These are phyloP conservation scores for Penicillium lividum DNA, from an alignment of 495 filamentous ascomycete species.

Conservation along the genomic window DNA sequence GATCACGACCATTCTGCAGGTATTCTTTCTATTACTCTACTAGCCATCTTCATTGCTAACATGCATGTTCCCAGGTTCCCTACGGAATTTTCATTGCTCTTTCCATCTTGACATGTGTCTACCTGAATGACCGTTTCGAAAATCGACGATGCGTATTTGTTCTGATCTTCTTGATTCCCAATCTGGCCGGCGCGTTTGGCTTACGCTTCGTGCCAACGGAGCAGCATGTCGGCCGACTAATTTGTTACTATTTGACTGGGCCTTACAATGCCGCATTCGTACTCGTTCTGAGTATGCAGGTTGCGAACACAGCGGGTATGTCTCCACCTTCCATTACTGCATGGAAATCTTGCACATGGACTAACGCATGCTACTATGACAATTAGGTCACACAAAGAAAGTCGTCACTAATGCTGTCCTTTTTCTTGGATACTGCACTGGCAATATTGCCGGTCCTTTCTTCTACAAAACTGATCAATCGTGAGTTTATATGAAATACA, in stretches of 20 bases:
- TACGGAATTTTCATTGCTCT: slow-evolving; percentile 58
- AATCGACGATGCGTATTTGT: slow-evolving; percentile 49
- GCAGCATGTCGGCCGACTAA: slow-evolving; percentile 22
- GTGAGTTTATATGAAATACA: slow-evolving; percentile 20
- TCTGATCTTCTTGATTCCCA: slow-evolving; percentile 6
- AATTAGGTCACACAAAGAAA: slow-evolving; percentile 57
- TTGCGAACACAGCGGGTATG: slow-evolving; percentile 56
- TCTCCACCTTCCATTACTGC: slow-evolving; percentile 58
- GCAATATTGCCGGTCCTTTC: slow-evolving; percentile 60
- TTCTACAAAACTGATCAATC: slow-evolving; percentile 60
- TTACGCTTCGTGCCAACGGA: slow-evolving; percentile 30
- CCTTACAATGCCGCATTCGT: slow-evolving; percentile 62
- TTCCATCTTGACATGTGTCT: slow-evolving; percentile 40
- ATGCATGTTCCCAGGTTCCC: slow-evolving; percentile 45
- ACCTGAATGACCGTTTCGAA: slow-evolving; percentile 44
- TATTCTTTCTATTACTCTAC: slow-evolving; percentile 43
- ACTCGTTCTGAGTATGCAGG: slow-evolving; percentile 55
- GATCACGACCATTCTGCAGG: slow-evolving; percentile 45
- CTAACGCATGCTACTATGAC: not conserved
- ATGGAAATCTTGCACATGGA: slow-evolving; percentile 34
- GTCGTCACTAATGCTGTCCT: slow-evolving; percentile 54
- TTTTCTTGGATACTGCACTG: slow-evolving; percentile 55
- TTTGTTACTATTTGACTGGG: slow-evolving; percentile 57
- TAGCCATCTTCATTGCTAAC: not conserved
- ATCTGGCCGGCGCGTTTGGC: slow-evolving; percentile 7